A percentile compares a stretch with the other conserved stretches of the same genome.
These are phyloP conservation scores for Crithidia sp. DNA, from an alignment of 208 protist genomes.

Conservation along the genomic window DNA sequence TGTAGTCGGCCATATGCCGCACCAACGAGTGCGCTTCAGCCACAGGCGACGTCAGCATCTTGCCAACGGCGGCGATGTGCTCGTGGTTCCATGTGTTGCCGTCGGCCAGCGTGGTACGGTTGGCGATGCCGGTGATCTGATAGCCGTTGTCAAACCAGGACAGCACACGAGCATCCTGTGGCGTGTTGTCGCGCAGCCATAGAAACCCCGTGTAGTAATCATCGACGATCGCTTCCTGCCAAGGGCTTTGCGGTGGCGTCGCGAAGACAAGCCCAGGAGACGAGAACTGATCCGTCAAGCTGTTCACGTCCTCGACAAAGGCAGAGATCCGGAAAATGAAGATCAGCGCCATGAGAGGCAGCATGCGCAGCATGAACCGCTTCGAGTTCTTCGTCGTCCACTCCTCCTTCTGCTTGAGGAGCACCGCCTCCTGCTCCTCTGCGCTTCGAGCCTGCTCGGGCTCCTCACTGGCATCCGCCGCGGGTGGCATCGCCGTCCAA, in stretches of 20 bases:
- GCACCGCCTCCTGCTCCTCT: neutral
- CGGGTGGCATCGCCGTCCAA: slow-evolving; percentile 1
- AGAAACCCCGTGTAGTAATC: slow-evolving; percentile 98
- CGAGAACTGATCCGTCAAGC: neutral
- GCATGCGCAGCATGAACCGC: neutral
- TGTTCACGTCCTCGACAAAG: neutral
- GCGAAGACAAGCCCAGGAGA: slow-evolving; percentile 41
- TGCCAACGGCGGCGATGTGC: slow-evolving; percentile 98
- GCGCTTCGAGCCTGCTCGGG: neutral
- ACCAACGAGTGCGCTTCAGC: slow-evolving; percentile 92
- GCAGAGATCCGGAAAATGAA: neutral
- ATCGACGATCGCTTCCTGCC: slow-evolving; percentile 80
- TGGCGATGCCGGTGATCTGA: slow-evolving; percentile 97
- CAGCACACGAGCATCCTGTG: slow-evolving; percentile 93
- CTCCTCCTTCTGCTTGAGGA: neutral
- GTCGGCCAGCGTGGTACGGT: slow-evolving; percentile 96
- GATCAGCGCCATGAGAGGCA: slow-evolving; percentile 2
- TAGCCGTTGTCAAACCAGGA: slow-evolving; percentile 99
- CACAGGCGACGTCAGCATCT: slow-evolving; percentile 87
- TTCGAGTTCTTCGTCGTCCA: slow-evolving; percentile 12
- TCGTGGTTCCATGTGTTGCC: slow-evolving; percentile 99
- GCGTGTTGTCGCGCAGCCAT: slow-evolving; percentile 96
- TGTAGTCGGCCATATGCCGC: slow-evolving; percentile 96
- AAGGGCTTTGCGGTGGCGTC: slow-evolving; percentile 27
- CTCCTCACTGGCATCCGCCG: neutral